Evolutionary conservation across 305 asterid species (phyloP), one percentile per base, ranked within the genome.

Genomic region (Solanum hybrid): DNA sequence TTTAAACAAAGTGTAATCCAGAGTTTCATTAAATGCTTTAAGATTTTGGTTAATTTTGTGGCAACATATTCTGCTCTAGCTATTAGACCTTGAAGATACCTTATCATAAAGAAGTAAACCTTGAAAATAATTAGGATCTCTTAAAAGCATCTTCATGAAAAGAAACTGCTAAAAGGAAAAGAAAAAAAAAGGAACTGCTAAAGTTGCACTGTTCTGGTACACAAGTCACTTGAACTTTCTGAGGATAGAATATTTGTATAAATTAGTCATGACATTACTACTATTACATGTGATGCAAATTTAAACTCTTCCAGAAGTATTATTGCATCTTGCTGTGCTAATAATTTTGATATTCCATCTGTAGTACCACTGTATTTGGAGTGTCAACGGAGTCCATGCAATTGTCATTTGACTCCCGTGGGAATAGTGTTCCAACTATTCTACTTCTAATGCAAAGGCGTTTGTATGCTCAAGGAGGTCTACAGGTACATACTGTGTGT

Each of bases 341-440:
- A 75, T 87, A 91, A 91, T 86, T 89, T 91, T 87, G 90, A 87
- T 73, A 89, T 90, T 91, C 85, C 37, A 81, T 91, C 79, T 88
- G 84, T 92, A 97, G 99, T 93, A 94, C 99, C 91, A 97, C 99
- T 29, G 99, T 96, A 64, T 97, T 97, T 89, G 99, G 99, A 92
- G 99, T 97, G 85, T 97, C 99, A 24, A 96, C 99, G 16, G 98
- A 96, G 86, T 97, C 99, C 69, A 97, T 97, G 99, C 99, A 97
- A 92, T 93, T 97, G 86, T 95, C 99, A 34, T 96, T 94, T 88
- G 99, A 97, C 87, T 87, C 89, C 81, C 93, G 95, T 88, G 99
- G 99, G 91, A 97, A 97, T 91, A 97, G 98, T 82, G 91, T 97
- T 89, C 99, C 99, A 40, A 94, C 98, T 7, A 97, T 97, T 91